A percentile compares a stretch with the other conserved stretches of the same genome.
These are phyloP conservation scores for Stereum hirsutum DNA, from an alignment of 1,284 basidiomycete species.

Conservation along the genomic window DNA sequence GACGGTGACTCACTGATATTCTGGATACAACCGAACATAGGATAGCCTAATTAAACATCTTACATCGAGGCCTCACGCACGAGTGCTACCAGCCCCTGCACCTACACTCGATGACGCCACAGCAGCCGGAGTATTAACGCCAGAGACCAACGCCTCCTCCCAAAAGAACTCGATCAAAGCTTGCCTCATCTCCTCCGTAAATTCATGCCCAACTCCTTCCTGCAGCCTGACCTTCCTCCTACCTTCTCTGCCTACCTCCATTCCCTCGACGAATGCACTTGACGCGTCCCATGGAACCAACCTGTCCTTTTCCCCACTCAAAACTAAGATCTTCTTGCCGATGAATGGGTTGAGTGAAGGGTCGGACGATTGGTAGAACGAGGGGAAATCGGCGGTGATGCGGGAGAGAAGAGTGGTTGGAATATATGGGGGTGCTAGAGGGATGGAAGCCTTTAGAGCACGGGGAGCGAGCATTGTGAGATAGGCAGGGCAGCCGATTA, in stretches of 20 bases:
- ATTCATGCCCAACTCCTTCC: slow-evolving; percentile 38
- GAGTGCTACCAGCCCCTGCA: no score
- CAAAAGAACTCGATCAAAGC: slow-evolving; percentile 37
- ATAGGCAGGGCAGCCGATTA: slow-evolving; percentile 77
- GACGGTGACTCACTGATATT: no score
- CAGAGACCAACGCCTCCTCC: slow-evolving; percentile 13
- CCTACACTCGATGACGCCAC: no score
- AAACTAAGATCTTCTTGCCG: slow-evolving; percentile 55
- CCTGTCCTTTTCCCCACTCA: slow-evolving; percentile 51
- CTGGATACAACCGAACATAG: no score
- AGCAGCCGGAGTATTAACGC: no score
- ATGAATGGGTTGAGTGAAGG: slow-evolving; percentile 39
- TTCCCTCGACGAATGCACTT: slow-evolving; percentile 38
- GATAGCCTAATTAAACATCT: no score
- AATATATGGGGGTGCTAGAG: slow-evolving; percentile 45
- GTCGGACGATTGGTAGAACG: slow-evolving; percentile 13
- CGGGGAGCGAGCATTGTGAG: slow-evolving; percentile 50
- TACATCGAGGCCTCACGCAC: no score
- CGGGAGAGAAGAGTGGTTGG: slow-evolving; percentile 43
- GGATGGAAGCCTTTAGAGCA: slow-evolving; percentile 35
- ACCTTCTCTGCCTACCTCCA: slow-evolving; percentile 36
- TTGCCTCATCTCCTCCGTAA: slow-evolving; percentile 37
- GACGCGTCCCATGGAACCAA: slow-evolving; percentile 58
- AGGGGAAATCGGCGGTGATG: slow-evolving; percentile 37
- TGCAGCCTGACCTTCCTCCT: slow-evolving; percentile 43